Base-by-base conservation (phyloP, 306 rosid genomes). In the Carpinus viminea region DNA sequence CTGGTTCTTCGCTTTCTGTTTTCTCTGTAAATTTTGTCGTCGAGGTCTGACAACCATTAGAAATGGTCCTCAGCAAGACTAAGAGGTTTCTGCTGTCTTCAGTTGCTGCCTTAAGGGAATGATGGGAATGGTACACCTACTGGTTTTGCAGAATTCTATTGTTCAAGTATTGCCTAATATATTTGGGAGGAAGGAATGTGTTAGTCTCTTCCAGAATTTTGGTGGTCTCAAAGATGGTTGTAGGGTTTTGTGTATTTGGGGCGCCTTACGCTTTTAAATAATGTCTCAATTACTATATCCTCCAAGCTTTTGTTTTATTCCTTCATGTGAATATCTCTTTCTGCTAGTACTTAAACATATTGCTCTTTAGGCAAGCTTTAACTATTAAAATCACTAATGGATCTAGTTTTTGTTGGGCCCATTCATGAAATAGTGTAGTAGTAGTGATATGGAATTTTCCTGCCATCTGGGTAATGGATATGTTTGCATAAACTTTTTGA, bases 1-100 rank as follows among this genome's bases (percentile, higher is more conserved):
- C 36, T 60, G 31, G 21, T 54, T n/a, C 72, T 76, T 38, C 64
- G 66, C 74, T 53, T 72, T 76, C 18, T 68, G 51, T 73, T 75
- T 57, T 3, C 52, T 20, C 69, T 74, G 68, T 78, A 74, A 57
- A 45, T 65, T 55, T 36, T 31, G n/a, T 71, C 31, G 5, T 47
- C 28, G 46, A 47, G 12, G 7, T 66, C 66, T 66, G 77, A 74
- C 77, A 41, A 7, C 68, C 57, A 74, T 75, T 75, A 45, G 59
- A 75, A 47, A 75, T 75, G 36, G 60, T 75, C 78, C 55, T 17
- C 1, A 43, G 51, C 72, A n/a, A 38, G 57, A 61, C 70, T 41
- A 55, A 7, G 47, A 24, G 21, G 12, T 43, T 15, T 47, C 62
- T 74, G 34, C 70, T 8, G 57, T 21, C 70, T 26, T 46, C 15